Base-by-base conservation (phyloP, 305 asterid genomes). In the Fraxinus ornus region DNA sequence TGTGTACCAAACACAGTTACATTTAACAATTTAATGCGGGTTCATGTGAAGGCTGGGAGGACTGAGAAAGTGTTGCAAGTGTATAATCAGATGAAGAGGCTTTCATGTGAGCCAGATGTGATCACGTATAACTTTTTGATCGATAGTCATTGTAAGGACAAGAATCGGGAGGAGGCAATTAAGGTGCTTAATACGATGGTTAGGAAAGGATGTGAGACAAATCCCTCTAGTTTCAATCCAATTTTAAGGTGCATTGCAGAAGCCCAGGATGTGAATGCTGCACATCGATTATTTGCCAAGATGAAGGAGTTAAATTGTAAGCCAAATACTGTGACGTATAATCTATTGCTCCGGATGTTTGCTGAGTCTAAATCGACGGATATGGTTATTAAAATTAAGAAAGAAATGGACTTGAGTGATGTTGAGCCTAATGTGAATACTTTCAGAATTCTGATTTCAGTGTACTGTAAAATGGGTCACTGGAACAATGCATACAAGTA, bases 281-380 rank as follows among this genome's bases (percentile, higher is more conserved):
- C 99, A 35, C 99, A 93, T 41, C 76, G 95, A 37, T 78, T 96
- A 64, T 88, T 87, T 82, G 80, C 85, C 28, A 93, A 73, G 91
- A 94, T 96, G 98, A 96, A 92, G 90, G 97, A 92, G 33, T 81
- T 81, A 78, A 89, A 91, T 0, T 90, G 95, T 76, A 86, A 41
- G 77, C 94, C 97, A 3, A 93, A 91, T 80, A 90, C 92, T 0
- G 95, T 89, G 80, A 94, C 99, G 0, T 93, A 89, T 81, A 96
- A 96, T 78, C 82, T 92, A 75, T 76, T 96, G 91, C 89, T 96
- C 97, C 94, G 93, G 89, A 94, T 96, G 98, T 96, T 94, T 88
- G 89, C 82, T 6, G 92, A 90, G n/a, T 89, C 94, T 1, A 96
- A 78, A 83, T 92, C 98, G 4, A 87, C 89, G 0, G 99, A 93